Percentiles rank a stretch among this genome's conserved stretches.
phyloP scores from a whole-genome alignment of 2,329 filamentous ascomycete species.

The Trichoderma oligosporum region DNA sequence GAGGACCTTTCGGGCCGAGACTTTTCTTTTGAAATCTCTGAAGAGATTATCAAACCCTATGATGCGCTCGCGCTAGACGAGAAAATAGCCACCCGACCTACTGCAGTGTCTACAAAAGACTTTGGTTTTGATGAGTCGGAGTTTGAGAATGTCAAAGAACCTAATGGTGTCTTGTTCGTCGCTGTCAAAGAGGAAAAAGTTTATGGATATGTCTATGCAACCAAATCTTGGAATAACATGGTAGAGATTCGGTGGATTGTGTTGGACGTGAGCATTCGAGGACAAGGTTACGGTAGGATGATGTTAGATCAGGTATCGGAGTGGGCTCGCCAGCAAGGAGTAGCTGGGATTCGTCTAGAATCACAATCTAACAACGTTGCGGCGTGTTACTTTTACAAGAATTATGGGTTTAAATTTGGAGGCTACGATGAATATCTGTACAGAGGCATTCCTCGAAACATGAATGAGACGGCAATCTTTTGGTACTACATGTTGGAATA shows the following conservation, averaged over 20 bases:
- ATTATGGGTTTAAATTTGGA: slow-evolving; percentile 21
- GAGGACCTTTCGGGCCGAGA: slow-evolving; percentile 19
- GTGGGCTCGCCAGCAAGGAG: slow-evolving; percentile 20
- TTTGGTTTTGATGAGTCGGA: slow-evolving; percentile 12
- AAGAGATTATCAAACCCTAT: slow-evolving; percentile 19
- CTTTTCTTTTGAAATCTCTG: slow-evolving; percentile 21
- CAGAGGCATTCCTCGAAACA: slow-evolving; percentile 14
- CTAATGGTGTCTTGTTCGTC: not conserved
- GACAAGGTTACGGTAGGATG: slow-evolving; percentile 17
- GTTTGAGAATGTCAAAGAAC: slow-evolving; percentile 2
- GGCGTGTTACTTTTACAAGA: slow-evolving; percentile 22
- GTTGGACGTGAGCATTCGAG: slow-evolving; percentile 19
- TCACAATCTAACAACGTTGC: slow-evolving; percentile 22
- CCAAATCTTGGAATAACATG: slow-evolving; percentile 23
- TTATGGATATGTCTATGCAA: slow-evolving; percentile 20
- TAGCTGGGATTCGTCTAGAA: slow-evolving; percentile 19
- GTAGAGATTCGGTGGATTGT: slow-evolving; percentile 20
- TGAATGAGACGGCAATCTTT: slow-evolving; percentile 20
- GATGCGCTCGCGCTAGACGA: slow-evolving; percentile 14
- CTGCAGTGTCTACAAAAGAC: not conserved
- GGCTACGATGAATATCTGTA: slow-evolving; percentile 24
- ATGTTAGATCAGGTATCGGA: slow-evolving; percentile 19
- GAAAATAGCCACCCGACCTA: slow-evolving; percentile 9
- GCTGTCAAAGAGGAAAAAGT: slow-evolving; percentile 4
- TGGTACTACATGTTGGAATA: slow-evolving; percentile 19